Percentiles rank a stretch among this genome's conserved stretches.
Evolutionary conservation across 768 basidiomycete genomes (phyloP).

Genomic region (Naganishia onofrii): DNA sequence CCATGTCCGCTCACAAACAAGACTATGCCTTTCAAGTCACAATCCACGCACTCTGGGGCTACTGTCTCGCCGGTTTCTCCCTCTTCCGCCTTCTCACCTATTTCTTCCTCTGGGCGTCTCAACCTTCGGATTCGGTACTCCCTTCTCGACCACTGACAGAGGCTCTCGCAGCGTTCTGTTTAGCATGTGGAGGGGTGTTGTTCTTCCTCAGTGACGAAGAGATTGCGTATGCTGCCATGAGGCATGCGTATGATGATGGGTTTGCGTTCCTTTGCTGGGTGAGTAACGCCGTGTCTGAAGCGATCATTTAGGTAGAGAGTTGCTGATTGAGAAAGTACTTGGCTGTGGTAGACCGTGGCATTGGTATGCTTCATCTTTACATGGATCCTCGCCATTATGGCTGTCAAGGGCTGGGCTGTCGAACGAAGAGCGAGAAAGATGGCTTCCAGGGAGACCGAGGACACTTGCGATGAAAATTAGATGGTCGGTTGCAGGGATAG

Average conservation of each 20-base stretch:
- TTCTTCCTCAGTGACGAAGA: slow-evolving; percentile 92
- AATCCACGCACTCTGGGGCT: slow-evolving; percentile 88
- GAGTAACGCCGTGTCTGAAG: slow-evolving; percentile 1
- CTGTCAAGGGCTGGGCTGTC: slow-evolving; percentile 70
- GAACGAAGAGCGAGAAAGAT: background rate
- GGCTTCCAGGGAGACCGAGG: background rate
- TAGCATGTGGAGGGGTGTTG: slow-evolving; percentile 79
- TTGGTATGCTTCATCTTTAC: slow-evolving; percentile 80
- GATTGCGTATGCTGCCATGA: slow-evolving; percentile 84
- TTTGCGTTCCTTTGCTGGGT: slow-evolving; percentile 52
- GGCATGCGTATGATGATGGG: slow-evolving; percentile 73
- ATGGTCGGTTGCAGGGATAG: too few relatives aligned
- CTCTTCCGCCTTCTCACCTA: slow-evolving; percentile 83
- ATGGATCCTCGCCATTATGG: slow-evolving; percentile 73
- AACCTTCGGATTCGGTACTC: slow-evolving; percentile 70
- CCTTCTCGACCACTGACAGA: slow-evolving; percentile 94
- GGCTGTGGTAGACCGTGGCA: slow-evolving; percentile 66
- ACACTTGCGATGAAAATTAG: too few relatives aligned
- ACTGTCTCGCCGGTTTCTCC: slow-evolving; percentile 72
- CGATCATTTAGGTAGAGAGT: too few relatives aligned
- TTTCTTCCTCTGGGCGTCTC: slow-evolving; percentile 86
- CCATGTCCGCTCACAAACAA: slow-evolving; percentile 90
- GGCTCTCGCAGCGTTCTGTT: slow-evolving; percentile 78
- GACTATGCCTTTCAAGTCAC: slow-evolving; percentile 91
- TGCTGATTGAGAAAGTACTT: background rate